Evolutionary conservation across 2,329 filamentous ascomycete genomes (phyloP), one percentile per base, ranked within the genome.

Genomic region (Colletotrichum endophyticum): DNA sequence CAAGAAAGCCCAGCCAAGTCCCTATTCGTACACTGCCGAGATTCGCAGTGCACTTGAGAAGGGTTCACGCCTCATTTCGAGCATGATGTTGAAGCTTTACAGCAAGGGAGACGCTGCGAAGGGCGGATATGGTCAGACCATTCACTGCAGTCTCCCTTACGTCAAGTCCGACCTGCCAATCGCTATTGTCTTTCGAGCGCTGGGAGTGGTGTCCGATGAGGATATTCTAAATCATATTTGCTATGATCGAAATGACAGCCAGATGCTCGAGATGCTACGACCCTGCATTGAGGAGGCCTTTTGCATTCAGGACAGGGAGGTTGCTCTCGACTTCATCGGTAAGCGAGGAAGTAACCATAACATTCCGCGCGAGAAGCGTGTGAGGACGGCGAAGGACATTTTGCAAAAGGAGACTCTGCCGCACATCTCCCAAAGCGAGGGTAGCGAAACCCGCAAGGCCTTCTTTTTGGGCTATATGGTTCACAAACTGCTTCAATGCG

Each of bases 391-490:
- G 6, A 92, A 95, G 81, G 97, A 99, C 80, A 96, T 99, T 79
- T 92, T 99, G 85, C 96, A 98, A 84, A 99, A 98, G 87, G 98
- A 99, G 85, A 94, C 98, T 79, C 87, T 99, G 63, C 98, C 97
- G 28, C 97, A 99, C 82, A 99, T 99, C 77, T 98, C 96, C 1
- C 97, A 99, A 84, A 93, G 92, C 77, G 96, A 98, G 85, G 97
- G 97, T 32, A 98, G 95, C 80, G 96, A 99, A 84, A 99, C 96
- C 2, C 91, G 95, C 75, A 99, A 99, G 84, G 97, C 98, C 4
- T 99, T 98, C 87, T 99, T 99, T 90, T 89, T 99, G 66, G 97
- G 98, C 27, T 99, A 99, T 86, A 99, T 99, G 96, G 95, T 99
- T 63, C 96, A 99, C 86, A 95, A 97, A 83, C 91, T 99, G 80